A percentile compares a stretch with the other conserved stretches of the same genome.
phyloP scores from a whole-genome alignment of 495 filamentous ascomycete species.

The Glarea lozoyensis region DNA sequence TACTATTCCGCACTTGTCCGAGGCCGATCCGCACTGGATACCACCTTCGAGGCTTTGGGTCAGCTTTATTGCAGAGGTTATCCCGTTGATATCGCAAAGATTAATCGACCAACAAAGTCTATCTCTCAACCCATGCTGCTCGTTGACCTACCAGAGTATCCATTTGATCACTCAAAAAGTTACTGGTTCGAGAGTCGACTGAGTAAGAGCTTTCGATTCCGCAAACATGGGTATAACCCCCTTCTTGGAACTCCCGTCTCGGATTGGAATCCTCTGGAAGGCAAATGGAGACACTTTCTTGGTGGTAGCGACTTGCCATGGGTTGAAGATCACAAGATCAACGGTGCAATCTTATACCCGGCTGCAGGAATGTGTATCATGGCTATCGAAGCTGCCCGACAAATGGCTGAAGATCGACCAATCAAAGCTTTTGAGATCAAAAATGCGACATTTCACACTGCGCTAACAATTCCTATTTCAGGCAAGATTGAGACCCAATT shows the following conservation, averaged over 20 bases:
- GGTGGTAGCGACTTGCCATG: slow-evolving; percentile 33
- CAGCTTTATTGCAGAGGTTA: slow-evolving; percentile 34
- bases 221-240: slow-evolving; percentile 34
- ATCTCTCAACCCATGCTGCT: slow-evolving; percentile 21
- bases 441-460: slow-evolving; percentile 17
- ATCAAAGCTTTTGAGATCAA: neutral
- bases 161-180: slow-evolving; percentile 40
- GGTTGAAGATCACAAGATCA: slow-evolving; percentile 36
- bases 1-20: slow-evolving; percentile 34
- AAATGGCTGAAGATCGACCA: slow-evolving; percentile 20
- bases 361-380: slow-evolving; percentile 37
- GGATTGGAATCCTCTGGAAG: slow-evolving; percentile 38
- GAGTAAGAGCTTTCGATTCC: slow-evolving; percentile 39
- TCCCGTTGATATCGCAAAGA: slow-evolving; percentile 29
- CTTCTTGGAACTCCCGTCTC: slow-evolving; percentile 40
- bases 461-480: slow-evolving; percentile 23
- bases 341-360: slow-evolving; percentile 34
- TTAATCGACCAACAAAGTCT: slow-evolving; percentile 23
- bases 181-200: slow-evolving; percentile 45
- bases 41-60: slow-evolving; percentile 32
- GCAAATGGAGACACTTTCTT: slow-evolving; percentile 30
- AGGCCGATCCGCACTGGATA: slow-evolving; percentile 34
- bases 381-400: slow-evolving; percentile 34
- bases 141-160: slow-evolving; percentile 33
- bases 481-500: slow-evolving; percentile 11